phyloP scores from a whole-genome alignment of 2,329 filamentous ascomycete species.

The Didymella exigua region DNA sequence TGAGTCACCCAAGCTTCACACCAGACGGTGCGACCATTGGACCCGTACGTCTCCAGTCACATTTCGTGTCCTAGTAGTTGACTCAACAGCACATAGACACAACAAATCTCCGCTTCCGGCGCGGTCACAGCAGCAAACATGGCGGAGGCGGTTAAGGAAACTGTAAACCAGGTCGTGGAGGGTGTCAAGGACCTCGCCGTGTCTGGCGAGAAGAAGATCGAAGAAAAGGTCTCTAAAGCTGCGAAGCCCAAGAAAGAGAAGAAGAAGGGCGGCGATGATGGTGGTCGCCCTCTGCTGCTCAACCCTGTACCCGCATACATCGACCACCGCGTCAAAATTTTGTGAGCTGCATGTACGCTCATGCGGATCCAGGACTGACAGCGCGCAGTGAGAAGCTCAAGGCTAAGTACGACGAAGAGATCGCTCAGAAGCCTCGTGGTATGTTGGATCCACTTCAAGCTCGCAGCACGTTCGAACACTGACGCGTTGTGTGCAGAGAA shows the following conservation, averaged over 20 bases:
- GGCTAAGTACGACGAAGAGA: constrained; percentile 78
- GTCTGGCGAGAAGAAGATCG: constrained; percentile 40
- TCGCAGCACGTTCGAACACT: constrained; percentile 13
- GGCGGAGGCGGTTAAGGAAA: constrained; percentile 56
- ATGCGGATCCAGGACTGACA: constrained; percentile 17
- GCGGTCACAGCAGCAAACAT: constrained; percentile 45
- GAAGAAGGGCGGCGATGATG: constrained; percentile 47
- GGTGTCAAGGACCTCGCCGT: constrained; percentile 66
- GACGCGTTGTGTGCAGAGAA: constrained; percentile 54
- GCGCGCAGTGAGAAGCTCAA: constrained; percentile 72
- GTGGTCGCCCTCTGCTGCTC: constrained; percentile 55
- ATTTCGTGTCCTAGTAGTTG: constrained; percentile 23
- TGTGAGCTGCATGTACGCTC: constrained; percentile 49
- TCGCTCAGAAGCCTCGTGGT: constrained; percentile 68
- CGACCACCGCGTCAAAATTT: constrained; percentile 80
- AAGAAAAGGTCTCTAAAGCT: constrained; percentile 31
- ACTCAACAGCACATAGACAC: constrained; percentile 33
- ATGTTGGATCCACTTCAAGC: constrained; percentile 17
- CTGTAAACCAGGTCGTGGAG: constrained; percentile 59
- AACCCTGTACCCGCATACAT: constrained; percentile 73
- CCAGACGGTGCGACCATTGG: constrained; percentile 9
- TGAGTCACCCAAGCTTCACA: constrained; percentile 12
- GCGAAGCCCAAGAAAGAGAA: constrained; percentile 48
- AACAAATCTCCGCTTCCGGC: constrained; percentile 28
- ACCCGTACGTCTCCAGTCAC: constrained; percentile 11